Evolutionary conservation across 2,329 filamentous ascomycete species (phyloP), one percentile per base, ranked within the genome.

Genomic region (Uncinocarpus reesii): DNA sequence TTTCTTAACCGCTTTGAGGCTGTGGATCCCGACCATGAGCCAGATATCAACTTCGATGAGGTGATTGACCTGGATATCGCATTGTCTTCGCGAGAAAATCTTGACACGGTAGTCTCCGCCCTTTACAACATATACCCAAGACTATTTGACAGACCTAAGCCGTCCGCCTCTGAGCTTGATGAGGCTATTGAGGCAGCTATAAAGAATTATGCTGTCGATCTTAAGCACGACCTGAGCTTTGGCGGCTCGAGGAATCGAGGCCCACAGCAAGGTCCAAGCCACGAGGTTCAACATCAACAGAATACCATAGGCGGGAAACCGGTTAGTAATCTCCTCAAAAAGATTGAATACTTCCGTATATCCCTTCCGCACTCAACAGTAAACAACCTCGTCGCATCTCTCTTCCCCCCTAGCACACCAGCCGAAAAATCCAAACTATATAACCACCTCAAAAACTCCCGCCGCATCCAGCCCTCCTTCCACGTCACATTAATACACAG

Each of bases 401-500:
- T 83, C 11, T 95, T 98, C 64, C 69, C 71, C 7, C 70, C 5
- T 18, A 67, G 70, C 4, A 67, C 73, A 4, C 58, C 77, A 0
- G 66, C 79, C 3, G 68, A 77, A 13, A 72, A 70, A 26, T 70
- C 78, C n/a, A 73, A 70, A 18, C 81, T 95, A 60, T 98, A 85
- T 70, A 78, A 76, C 57, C 78, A 86, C 49, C 76, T 98, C 28
- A 78, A 84, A 63, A 75, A 83, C 56, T 76, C 74, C 2, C 76
- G 82, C 16, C 84, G 92, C 47, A 69, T 96, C 4, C 90, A 96
- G 65, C 62, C 75, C n/a, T 75, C 81, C 34, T 98, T 96, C 64
- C 92, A 98, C 63, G 86, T 98, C 50, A 98, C 92, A 0, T 76
- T 98, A 32, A 87, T 95, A 64, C 92, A 98, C 65, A 81, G 83